Conservation (phyloP, 441 rosid genomes). For the Populus hybrid region DNA sequence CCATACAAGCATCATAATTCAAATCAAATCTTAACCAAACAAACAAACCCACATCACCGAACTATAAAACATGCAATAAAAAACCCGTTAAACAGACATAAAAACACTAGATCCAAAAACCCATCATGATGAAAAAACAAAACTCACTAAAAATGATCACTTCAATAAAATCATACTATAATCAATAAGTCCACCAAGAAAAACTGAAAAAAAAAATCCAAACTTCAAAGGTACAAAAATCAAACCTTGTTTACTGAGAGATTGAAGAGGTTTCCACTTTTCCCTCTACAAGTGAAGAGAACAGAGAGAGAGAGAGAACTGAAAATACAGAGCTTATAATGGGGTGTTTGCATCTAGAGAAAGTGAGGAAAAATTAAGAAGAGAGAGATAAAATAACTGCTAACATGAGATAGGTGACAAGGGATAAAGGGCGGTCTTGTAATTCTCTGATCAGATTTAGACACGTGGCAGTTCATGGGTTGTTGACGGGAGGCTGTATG, state of each 20-base stretch:
- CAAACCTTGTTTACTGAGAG: constrained; percentile 35
- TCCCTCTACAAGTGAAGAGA: background rate
- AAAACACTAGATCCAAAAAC: constrained; percentile 28
- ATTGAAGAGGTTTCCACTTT: background rate
- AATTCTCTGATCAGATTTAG: background rate
- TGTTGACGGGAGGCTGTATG: background rate
- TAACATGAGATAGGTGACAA: constrained; percentile 29
- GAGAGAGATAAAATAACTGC: constrained; percentile 23
- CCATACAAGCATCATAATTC: constrained; percentile 4
- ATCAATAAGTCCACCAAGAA: background rate
- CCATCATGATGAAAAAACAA: constrained; percentile 16
- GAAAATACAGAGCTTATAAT: background rate
- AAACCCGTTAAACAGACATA: background rate
- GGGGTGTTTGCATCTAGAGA: constrained; percentile 34
- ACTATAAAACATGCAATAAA: background rate
- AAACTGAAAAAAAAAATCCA: background rate
- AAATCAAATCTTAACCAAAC: constrained; percentile 17
- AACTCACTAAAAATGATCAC: background rate
- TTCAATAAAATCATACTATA: background rate
- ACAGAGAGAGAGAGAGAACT: background rate
- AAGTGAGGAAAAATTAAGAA: constrained; percentile 1
- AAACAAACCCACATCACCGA: background rate
- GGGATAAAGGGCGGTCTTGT: constrained; percentile 5
- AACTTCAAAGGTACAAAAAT: background rate
- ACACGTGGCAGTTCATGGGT: constrained; percentile 25